Evolutionary conservation across 768 basidiomycete species (phyloP), one percentile per base, ranked within the genome.

Genomic region (Russula vinacea): DNA sequence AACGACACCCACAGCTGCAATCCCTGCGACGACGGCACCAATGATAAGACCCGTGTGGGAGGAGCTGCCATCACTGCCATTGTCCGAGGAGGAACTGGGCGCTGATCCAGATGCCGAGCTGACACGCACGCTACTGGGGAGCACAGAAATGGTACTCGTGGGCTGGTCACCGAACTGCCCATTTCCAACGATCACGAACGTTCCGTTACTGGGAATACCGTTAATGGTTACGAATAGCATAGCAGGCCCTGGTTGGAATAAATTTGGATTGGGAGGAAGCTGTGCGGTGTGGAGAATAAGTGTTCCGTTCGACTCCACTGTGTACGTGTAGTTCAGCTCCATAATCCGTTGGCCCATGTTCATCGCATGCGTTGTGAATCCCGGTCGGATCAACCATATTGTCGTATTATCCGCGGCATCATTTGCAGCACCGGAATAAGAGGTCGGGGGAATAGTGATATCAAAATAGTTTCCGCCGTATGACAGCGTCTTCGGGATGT

Each of bases 161-260:
- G 88, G 80, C 73, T 97, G 95, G 1, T 74, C 75, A 55, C 85
- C 91, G n/a, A 96, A 79, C 59, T 83, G 73, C 1, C 95, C 94
- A 61, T 78, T 86, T 5, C 95, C 95, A 29, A 94, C 80, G 62
- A 85, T 90, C 60, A 95, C 81, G 74, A 81, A 83, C 13, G 84
- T 83, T 2, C 89, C 94, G 64, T 86, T 87, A 58, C 86, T 88
- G 2, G 94, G 95, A 14, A 97, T 84, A 45, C 92, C 94, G 67
- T 88, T 80, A 66, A 98, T 82, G 40, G 85, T 88, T 63, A 95
- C 89, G 71, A 85, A 97, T 65, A 95, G 64, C 67, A 94, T 78
- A 0, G 84, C 89, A 9, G 95, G 94, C 6, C 95, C 95, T 5
- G 96, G 95, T 70, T 89, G 87, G 78, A 97, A 83, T 70, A 98